phyloP scores from a whole-genome alignment of 768 basidiomycete species.

The Lenzites betulinus region DNA sequence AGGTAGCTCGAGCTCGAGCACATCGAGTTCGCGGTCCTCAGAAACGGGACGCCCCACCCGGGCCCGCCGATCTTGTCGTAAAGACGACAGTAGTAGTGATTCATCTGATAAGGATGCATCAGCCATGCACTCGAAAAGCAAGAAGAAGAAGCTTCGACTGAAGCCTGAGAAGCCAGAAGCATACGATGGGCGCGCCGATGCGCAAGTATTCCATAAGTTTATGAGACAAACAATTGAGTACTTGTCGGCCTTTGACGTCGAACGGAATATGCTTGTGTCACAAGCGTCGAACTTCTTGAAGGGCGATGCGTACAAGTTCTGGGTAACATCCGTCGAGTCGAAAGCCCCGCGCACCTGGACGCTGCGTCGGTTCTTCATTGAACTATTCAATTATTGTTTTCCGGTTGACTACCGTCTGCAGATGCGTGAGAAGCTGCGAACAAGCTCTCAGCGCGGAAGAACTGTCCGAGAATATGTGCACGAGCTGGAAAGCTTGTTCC shows the following conservation, averaged over 20 bases:
- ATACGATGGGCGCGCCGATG: constrained; percentile 13
- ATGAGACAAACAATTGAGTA: constrained; percentile 15
- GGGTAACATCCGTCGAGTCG: constrained; percentile 25
- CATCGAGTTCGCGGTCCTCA: neutral
- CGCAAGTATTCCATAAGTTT: constrained; percentile 19
- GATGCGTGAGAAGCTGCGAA: constrained; percentile 32
- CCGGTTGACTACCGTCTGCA: constrained; percentile 26
- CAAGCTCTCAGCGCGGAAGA: constrained; percentile 26
- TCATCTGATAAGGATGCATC: neutral
- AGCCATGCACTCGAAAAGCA: neutral
- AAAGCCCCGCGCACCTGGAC: constrained; percentile 15
- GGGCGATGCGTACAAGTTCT: constrained; percentile 29
- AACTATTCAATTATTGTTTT: constrained; percentile 30
- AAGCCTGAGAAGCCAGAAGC: constrained; percentile 18
- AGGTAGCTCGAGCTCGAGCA: neutral
- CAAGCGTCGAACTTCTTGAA: constrained; percentile 21
- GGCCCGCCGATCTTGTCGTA: no score
- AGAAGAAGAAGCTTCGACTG: neutral
- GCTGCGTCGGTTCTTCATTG: constrained; percentile 15
- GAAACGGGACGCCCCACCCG: no score
- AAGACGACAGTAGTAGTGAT: no score
- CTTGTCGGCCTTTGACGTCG: constrained; percentile 4
- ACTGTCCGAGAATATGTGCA: constrained; percentile 36
- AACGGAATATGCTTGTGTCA: neutral
- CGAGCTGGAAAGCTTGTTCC: constrained; percentile 37